phyloP scores from a whole-genome alignment of 106 monocot species.

The Dendrobium nobile region DNA sequence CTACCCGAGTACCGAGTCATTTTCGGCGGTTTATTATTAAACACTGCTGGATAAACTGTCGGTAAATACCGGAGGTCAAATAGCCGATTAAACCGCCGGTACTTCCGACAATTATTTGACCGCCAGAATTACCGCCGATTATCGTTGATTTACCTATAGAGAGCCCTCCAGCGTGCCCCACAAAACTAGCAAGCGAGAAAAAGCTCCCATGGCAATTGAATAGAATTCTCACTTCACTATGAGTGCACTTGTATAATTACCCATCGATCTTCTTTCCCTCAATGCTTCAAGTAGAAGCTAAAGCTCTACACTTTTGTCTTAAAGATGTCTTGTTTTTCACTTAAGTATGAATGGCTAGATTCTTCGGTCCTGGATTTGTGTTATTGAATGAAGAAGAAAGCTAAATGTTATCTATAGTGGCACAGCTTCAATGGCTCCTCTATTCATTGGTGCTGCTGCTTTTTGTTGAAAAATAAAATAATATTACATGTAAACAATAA shows the following conservation, averaged over 20 bases:
- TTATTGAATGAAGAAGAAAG: not conserved
- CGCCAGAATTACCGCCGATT: too few species aligned
- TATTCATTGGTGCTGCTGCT: not conserved
- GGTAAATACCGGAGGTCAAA: too few species aligned
- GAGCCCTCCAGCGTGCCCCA: slow-evolving; percentile 45
- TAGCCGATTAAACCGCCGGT: too few species aligned
- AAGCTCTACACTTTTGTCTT: slow-evolving; percentile 8
- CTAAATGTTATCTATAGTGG: not conserved
- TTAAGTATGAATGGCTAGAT: not conserved
- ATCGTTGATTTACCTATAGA: too few species aligned
- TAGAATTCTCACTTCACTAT: slow-evolving; percentile 30
- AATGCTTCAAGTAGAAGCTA: slow-evolving; percentile 23
- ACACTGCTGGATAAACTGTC: too few species aligned
- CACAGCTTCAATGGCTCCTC: not conserved
- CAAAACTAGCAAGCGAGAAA: slow-evolving; percentile 48
- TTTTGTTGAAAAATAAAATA: not conserved
- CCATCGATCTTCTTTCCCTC: slow-evolving; percentile 34
- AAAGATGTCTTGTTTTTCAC: not conserved
- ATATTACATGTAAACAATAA: too few species aligned
- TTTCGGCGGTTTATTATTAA: too few species aligned
- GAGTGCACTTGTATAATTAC: slow-evolving; percentile 20
- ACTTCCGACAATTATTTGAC: too few species aligned
- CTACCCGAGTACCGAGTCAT: too few species aligned
- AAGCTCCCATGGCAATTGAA: slow-evolving; percentile 33
- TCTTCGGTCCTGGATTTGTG: not conserved